A percentile compares a stretch with the other conserved stretches of the same genome.
These are phyloP conservation scores for Allium cepa DNA, from an alignment of 106 monocot genomes.

Conservation along the genomic window DNA sequence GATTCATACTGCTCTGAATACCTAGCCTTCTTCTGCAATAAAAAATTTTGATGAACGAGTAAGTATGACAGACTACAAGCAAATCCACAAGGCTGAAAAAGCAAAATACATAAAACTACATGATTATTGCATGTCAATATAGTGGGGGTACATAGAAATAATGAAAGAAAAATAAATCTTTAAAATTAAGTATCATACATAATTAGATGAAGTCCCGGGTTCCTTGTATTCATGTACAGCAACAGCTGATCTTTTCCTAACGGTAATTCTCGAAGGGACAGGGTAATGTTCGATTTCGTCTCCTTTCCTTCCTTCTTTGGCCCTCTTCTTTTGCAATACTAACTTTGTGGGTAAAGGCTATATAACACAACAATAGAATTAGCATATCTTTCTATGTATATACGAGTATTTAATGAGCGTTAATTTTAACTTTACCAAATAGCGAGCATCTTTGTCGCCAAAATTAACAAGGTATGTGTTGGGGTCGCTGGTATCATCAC, in stretches of 20 bases:
- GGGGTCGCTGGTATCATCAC: slow-evolving; percentile 76
- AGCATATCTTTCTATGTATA: not conserved
- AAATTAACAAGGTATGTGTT: slow-evolving; percentile 86
- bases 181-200: slow-evolving; percentile 30
- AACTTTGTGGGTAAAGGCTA: slow-evolving; percentile 93
- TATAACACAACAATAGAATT: slow-evolving; percentile 3
- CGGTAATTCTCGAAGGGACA: slow-evolving; percentile 72
- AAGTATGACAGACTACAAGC: not conserved
- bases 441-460: slow-evolving; percentile 62
- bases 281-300: slow-evolving; percentile 83
- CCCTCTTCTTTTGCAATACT: slow-evolving; percentile 77
- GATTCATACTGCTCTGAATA: slow-evolving; percentile 3
- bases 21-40: slow-evolving; percentile 3
- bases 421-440: slow-evolving; percentile 60
- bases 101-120: not conserved
- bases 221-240: slow-evolving; percentile 39
- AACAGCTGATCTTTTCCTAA: slow-evolving; percentile 51
- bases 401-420: not conserved
- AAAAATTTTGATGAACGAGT: not conserved
- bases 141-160: not conserved
- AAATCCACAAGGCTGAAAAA: not conserved
- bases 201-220: slow-evolving; percentile 20
- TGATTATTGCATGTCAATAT: not conserved
- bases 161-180: not conserved
- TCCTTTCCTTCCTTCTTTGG: slow-evolving; percentile 85